Evolutionary conservation across 1,139 yeast species (phyloP).

Genomic region (Diutina mesorugosa): DNA sequence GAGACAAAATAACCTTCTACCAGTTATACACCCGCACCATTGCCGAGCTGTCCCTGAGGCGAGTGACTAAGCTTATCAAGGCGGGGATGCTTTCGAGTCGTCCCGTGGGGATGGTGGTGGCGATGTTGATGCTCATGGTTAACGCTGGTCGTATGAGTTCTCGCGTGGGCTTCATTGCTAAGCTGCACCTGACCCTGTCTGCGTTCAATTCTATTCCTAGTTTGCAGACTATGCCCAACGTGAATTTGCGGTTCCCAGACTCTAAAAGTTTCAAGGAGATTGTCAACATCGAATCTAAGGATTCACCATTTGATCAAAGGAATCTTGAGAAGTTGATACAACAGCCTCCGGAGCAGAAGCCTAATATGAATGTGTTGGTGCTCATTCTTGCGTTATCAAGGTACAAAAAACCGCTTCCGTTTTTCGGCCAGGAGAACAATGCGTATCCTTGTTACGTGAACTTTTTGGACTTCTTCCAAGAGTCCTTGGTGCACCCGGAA

Average conservation of each 20-base stretch:
- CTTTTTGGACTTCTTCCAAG: slow-evolving; percentile 57
- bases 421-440: slow-evolving; percentile 6
- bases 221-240: slow-evolving; percentile 52
- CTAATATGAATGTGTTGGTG: slow-evolving; percentile 7
- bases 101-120: slow-evolving; percentile 50
- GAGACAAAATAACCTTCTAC: slow-evolving; percentile 55
- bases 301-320: slow-evolving; percentile 7
- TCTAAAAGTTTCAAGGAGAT: slow-evolving; percentile 17
- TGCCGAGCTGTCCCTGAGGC: slow-evolving; percentile 48
- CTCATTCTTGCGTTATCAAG: slow-evolving; percentile 53
- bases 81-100: slow-evolving; percentile 23
- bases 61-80: slow-evolving; percentile 50
- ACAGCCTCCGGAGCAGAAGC: slow-evolving; percentile 4
- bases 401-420: slow-evolving; percentile 38
- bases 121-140: slow-evolving; percentile 75
- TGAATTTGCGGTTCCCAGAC: slow-evolving; percentile 29
- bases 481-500: slow-evolving; percentile 36
- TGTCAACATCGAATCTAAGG: slow-evolving; percentile 16
- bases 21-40: slow-evolving; percentile 73
- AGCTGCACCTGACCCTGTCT: slow-evolving; percentile 85
- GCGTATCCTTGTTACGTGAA: slow-evolving; percentile 7
- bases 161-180: slow-evolving; percentile 86
- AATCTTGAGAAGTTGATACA: slow-evolving; percentile 8
- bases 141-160: slow-evolving; percentile 92
- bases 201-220: slow-evolving; percentile 92